phyloP scores from a whole-genome alignment of 495 filamentous ascomycete species.

The Penicillium egyptiacum region DNA sequence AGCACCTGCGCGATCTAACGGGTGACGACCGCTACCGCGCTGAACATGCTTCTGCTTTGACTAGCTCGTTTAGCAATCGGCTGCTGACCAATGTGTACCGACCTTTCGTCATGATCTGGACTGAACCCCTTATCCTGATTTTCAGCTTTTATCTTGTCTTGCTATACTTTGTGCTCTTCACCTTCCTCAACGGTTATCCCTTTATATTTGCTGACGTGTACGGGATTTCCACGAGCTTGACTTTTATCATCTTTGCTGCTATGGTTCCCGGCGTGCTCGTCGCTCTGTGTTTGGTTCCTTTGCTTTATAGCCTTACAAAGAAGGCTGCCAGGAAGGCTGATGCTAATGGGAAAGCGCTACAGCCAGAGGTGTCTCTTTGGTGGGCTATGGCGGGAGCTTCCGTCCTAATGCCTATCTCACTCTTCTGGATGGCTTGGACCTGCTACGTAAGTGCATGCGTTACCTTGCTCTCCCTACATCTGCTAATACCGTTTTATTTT shows the following conservation, averaged over 20 bases:
- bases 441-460: slow-evolving; percentile 26
- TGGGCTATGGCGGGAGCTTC: slow-evolving; percentile 13
- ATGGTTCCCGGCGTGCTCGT: background rate
- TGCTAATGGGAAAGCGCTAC: background rate
- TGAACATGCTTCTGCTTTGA: background rate
- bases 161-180: slow-evolving; percentile 15
- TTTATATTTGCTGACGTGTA: slow-evolving; percentile 11
- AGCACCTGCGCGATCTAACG: slow-evolving; percentile 32
- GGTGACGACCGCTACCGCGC: background rate
- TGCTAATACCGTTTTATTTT: background rate
- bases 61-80: background rate
- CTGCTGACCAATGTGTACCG: background rate
- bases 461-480: background rate
- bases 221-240: background rate
- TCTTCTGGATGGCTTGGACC: slow-evolving; percentile 62
- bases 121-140: slow-evolving; percentile 12
- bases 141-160: slow-evolving; percentile 14
- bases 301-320: background rate
- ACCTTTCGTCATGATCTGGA: background rate
- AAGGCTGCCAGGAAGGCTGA: slow-evolving; percentile 1
- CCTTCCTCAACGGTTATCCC: slow-evolving; percentile 12
- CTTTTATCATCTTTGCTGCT: background rate
- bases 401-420: slow-evolving; percentile 35
- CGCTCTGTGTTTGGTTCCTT: background rate
- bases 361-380: slow-evolving; percentile 10